Evolutionary conservation across 192 early-diverging fungal species (phyloP), one percentile per base, ranked within the genome.

Genomic region (Podila horticola): DNA sequence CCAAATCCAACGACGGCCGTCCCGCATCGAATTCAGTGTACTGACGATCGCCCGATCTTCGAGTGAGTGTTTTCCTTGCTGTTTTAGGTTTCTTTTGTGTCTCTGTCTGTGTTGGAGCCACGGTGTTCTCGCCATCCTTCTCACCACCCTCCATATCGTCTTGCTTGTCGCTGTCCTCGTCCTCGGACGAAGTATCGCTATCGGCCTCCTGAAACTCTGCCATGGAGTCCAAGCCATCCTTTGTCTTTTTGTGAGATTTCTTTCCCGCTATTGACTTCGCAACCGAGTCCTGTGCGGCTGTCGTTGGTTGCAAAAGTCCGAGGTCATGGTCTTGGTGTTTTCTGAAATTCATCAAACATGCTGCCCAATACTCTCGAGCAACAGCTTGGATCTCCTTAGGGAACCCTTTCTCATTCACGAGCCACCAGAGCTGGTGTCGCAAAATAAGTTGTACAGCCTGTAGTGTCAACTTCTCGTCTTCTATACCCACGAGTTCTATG

Each of bases 361-460:
- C 26, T 0, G 34, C 69, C 77, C 77, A 81, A 38, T 69, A 73
- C 58, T 81, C 77, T 5, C 34, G 62, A 7, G 58, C 71, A 22
- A 81, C 77, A 29, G 34, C 41, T 33, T 69, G 58, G 4, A 81
- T 19, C 33, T 81, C 77, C 12, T 38, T 34, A 19, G 77, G 77
- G 51, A 67, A 81, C 20, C 62, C 62, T 9, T 67, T 41, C 29
- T 81, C 62, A 30, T 73, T 71, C 17, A 81, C 55, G 28, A 81
- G 20, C 13, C 51, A 51, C 31, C 72, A 34, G 7, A 73, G 24
- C 33, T 81, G 77, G 0, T 52, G 45, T 15, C 71, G 48, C 15
- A 81, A 62, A 22, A 81, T 15, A 1, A 66, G 38, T 15, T 81
- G 77, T 0, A 69, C 15, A 13, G 62, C n/a, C 29, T 73, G 70